Conservation (phyloP, 2,329 filamentous ascomycete species). For the Hirsutella thompsonii region DNA sequence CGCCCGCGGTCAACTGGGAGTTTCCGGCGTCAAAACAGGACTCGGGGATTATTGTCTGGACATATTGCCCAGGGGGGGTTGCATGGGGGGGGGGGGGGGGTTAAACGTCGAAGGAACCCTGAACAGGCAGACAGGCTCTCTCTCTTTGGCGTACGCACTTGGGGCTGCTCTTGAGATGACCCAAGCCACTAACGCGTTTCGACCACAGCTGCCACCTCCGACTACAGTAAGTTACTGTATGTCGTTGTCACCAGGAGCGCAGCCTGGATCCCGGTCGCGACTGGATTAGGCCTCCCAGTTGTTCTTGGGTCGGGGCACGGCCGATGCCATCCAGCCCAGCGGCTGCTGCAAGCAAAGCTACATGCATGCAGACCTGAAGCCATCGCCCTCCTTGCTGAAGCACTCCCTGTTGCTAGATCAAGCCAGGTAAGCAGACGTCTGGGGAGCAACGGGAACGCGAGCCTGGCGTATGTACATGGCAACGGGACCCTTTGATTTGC, state of each 20-base stretch:
- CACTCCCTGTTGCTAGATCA: not conserved
- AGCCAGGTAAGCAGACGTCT: not conserved
- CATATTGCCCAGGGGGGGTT: constrained; percentile 18
- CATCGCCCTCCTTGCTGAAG: not conserved
- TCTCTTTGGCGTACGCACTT: constrained; percentile 11
- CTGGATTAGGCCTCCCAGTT: not conserved
- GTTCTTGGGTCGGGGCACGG: not conserved
- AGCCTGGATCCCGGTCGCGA: constrained; percentile 6
- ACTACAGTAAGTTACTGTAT: constrained; percentile 11
- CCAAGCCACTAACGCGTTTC: constrained; percentile 28
- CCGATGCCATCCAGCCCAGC: not conserved
- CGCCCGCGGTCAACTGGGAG: constrained; percentile 27
- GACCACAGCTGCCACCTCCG: constrained; percentile 22
- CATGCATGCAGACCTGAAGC: not conserved
- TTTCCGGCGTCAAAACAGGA: constrained; percentile 31
- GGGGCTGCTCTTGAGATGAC: constrained; percentile 21
- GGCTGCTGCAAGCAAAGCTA: not conserved
- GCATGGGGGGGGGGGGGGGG: constrained; percentile 25
- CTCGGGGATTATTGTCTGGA: constrained; percentile 34
- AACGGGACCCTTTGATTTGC: not conserved
- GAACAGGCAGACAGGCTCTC: too few relatives aligned
- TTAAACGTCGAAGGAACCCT: constrained; percentile 19
- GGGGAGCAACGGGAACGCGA: not conserved
- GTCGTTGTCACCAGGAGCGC: constrained; percentile 6
- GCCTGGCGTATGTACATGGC: not conserved